Conservation (phyloP, 78 protist genomes). For the Dictyostelium intermedium region DNA sequence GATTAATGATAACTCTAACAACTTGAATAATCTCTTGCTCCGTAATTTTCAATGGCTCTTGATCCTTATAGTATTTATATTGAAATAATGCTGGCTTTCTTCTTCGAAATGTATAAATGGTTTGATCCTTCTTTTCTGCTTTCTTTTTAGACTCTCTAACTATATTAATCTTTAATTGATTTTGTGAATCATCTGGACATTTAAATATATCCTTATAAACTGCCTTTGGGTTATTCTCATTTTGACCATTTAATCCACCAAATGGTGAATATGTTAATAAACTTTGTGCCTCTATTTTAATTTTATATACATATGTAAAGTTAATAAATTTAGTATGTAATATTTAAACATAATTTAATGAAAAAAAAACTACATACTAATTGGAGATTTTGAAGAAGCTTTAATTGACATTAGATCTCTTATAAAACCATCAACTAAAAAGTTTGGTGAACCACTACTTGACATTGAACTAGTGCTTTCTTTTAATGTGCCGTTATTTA, state of each 20-base stretch:
- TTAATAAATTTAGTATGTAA: not conserved
- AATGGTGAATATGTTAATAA: slow-evolving; percentile 63
- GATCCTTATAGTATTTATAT: slow-evolving; percentile 70
- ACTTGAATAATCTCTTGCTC: slow-evolving; percentile 50
- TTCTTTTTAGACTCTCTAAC: slow-evolving; percentile 59
- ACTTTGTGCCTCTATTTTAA: slow-evolving; percentile 18
- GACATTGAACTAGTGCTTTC: slow-evolving; percentile 15
- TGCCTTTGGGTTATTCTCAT: slow-evolving; percentile 4
- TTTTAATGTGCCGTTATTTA: not conserved
- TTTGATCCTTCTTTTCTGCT: slow-evolving; percentile 45
- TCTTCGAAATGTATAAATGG: slow-evolving; percentile 29
- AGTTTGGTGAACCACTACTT: not conserved
- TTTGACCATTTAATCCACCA: slow-evolving; percentile 30
- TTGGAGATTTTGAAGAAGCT: slow-evolving; percentile 9
- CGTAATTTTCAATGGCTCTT: slow-evolving; percentile 49
- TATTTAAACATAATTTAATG: too few species aligned
- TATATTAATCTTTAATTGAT: slow-evolving; percentile 17
- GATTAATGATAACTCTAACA: slow-evolving; percentile 40
- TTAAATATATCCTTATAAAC: slow-evolving; percentile 36
- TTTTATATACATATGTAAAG: not conserved
- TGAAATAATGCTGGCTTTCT: slow-evolving; percentile 66
- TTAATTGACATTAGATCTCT: slow-evolving; percentile 44
- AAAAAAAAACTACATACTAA: not conserved
- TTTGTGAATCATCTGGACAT: slow-evolving; percentile 59
- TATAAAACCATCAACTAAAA: slow-evolving; percentile 45